Evolutionary conservation across 495 filamentous ascomycete species (phyloP), one percentile per base, ranked within the genome.

Genomic region (Entonaema liquescens): DNA sequence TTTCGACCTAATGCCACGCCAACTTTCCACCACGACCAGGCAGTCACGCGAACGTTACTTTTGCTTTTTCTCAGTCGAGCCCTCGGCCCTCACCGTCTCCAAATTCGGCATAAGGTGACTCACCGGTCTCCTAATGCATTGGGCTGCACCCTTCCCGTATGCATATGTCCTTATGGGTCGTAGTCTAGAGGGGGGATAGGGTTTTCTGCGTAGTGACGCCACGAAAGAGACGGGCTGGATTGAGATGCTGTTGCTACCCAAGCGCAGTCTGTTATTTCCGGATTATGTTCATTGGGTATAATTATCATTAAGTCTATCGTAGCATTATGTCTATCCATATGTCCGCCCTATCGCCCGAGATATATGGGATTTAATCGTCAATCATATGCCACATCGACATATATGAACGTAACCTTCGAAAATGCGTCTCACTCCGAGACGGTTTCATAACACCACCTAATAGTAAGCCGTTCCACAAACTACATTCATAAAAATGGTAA

Each of bases 261-360:
- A 21, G 42, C 42, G 1, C 7, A 2, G 8, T 47, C 19, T 47
- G 23, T 9, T 42, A 5, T 26, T 28, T 28, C 23, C 23, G 12
- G 1, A 42, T 5, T 5, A 21, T 17, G 5, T 31, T 57, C 28
- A 12, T 47, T 35, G 44, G 47, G 47, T 54, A 63, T 52, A 63
- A 67, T 67, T 72, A 68, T 60, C 65, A 68, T 72, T 72, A 72
- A 44, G 29, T 68, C 65, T 72, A 71, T 68, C 56, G 19, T 63
- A 55, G 8, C 59, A 53, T 54, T 71, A 58, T 38, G 49, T 71
- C 29, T 35, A 44, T 28, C 35, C 57, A 56, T 62, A 47, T 6
- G 49, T 17, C 44, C 55, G 40, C 54, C 60, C 19, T 6, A 40
- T 60, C 49, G 56, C 38, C 59, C 55, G 53, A 35, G 35, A 31